Evolutionary conservation across 768 basidiomycete species (phyloP).

Genomic region (Baorangia bicolor): DNA sequence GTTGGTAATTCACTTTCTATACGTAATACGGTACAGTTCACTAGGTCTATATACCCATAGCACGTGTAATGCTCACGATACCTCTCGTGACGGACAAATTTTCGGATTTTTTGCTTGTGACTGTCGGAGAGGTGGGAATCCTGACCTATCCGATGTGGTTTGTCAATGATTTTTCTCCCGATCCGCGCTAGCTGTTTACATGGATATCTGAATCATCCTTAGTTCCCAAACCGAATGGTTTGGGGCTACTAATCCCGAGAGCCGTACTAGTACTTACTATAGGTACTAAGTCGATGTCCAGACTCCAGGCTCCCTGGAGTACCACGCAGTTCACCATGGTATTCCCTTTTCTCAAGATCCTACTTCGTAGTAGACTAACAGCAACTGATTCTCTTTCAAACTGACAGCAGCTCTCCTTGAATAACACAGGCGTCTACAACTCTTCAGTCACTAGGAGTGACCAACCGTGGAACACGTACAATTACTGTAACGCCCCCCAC

Average conservation of each 20-base stretch:
- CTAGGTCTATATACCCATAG: neutral
- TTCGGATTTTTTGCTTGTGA: neutral
- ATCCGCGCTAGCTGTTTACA: neutral
- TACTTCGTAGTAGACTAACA: neutral
- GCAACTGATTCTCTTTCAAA: neutral
- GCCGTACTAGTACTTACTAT: no score
- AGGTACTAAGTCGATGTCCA: neutral
- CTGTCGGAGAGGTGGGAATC: neutral
- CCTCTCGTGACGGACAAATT: neutral
- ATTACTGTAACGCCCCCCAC: conserved; percentile 53
- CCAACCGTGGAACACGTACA: conserved; percentile 51
- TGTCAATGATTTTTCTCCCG: neutral
- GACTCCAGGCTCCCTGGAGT: neutral
- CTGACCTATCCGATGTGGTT: neutral
- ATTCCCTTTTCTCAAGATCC: neutral
- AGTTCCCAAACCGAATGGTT: neutral
- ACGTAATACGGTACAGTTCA: neutral
- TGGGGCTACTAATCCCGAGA: neutral
- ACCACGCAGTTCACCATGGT: conserved; percentile 11
- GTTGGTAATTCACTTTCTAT: neutral
- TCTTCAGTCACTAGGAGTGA: conserved; percentile 41
- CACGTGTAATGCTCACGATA: neutral
- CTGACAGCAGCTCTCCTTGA: conserved; percentile 8
- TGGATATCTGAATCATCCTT: no score
- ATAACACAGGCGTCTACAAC: conserved; percentile 40